phyloP scores from a whole-genome alignment of 2,329 filamentous ascomycete species.

The Coleophoma eucalyptorum region DNA sequence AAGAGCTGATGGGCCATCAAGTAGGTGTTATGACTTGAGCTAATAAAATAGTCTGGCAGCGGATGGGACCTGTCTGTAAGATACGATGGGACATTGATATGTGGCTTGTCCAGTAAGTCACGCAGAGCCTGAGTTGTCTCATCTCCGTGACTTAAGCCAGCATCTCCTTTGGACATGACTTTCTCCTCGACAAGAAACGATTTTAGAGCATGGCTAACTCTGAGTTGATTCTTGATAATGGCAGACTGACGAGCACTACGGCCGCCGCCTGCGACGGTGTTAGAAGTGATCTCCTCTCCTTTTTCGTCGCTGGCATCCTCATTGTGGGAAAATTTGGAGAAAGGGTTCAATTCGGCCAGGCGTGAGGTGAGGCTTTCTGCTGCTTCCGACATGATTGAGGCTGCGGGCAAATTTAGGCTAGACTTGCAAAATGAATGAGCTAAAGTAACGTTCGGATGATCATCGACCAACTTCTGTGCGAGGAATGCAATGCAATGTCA shows the following conservation, averaged over 20 bases:
- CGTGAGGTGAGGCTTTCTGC: not conserved
- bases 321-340: not conserved
- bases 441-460: too few species aligned
- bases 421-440: too few species aligned
- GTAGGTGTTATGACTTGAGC: slow-evolving; percentile 72
- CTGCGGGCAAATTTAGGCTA: too few species aligned
- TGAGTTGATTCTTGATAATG: slow-evolving; percentile 47
- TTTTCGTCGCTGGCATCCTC: not conserved
- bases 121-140: slow-evolving; percentile 41
- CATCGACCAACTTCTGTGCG: too few species aligned
- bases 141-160: slow-evolving; percentile 37
- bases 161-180: slow-evolving; percentile 45
- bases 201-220: slow-evolving; percentile 55
- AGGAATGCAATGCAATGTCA: too few species aligned
- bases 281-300: not conserved
- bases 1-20: slow-evolving; percentile 66
- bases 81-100: slow-evolving; percentile 51
- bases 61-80: slow-evolving; percentile 55
- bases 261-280: slow-evolving; percentile 12
- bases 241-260: slow-evolving; percentile 27
- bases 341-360: not conserved
- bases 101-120: slow-evolving; percentile 49
- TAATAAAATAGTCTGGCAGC: slow-evolving; percentile 68
- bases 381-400: too few species aligned
- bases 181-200: slow-evolving; percentile 50